Base-by-base conservation (phyloP, 2,329 filamentous ascomycete genomes). In the Diplodia scrobiculata region DNA sequence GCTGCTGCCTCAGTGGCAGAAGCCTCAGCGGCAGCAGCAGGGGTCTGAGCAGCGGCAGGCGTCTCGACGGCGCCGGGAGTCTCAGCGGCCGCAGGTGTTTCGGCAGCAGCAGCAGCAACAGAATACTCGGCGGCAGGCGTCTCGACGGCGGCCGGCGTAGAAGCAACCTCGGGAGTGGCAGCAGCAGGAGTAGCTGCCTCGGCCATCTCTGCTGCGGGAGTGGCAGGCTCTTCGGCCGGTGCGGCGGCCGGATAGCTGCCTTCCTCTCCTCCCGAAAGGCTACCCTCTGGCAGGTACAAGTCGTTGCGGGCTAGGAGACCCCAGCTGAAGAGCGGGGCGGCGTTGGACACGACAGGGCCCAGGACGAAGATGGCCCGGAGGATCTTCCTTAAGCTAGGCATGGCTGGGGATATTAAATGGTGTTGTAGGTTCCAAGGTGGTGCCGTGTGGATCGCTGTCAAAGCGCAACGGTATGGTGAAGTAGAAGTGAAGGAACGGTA, bases 301-400 rank as follows among this genome's bases (percentile, higher is more conserved):
- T 62, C 58, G 45, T 50, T 62, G 11, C 58, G 58, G 14, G 45
- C 5, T 1, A 36, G 5, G 17, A 62, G 41, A 13, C 27, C 14
- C 29, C 27, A 14, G 58, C 7, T 29, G n/a, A 62, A 29, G 13
- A 62, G 27, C 27, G 58, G 58, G 1, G 58, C 58, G n/a, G 36
- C 58, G 29, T 62, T 62, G 58, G 67, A 72, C 36, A 77, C 67
- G 54, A 67, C 69, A 38, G 76, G 74, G 32, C 74, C 75, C 68
- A 78, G 71, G 73, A 71, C 74, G 67, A 75, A 68, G 55, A 77
- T 71, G 63, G 71, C 74, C 69, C 71, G 73, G 69, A 78, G 67
- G 68, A 76, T 69, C 65, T 73, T 72, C 68, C 72, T 72, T 72
- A 78, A 66, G 73, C 73, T 75, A 69, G 74, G 76, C 77, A 79